Evolutionary conservation across 2,329 filamentous ascomycete species (phyloP).

Genomic region (Chaetomiaceae sp.): DNA sequence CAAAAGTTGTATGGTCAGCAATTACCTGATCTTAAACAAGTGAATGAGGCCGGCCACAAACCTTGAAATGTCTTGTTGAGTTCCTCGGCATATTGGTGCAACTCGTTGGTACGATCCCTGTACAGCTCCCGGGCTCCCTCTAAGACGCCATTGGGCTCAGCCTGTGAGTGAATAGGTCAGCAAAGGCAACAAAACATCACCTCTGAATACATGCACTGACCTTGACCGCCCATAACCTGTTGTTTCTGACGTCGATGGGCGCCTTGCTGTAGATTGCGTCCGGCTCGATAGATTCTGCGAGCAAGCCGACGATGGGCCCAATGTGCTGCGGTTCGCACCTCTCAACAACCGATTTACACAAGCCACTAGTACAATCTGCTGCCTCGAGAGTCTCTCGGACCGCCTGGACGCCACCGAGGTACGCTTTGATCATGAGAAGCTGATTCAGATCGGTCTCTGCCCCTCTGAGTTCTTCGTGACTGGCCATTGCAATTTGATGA

Average conservation of each 20-base stretch:
- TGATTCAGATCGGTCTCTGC: slow-evolving; percentile 82
- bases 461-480: slow-evolving; percentile 58
- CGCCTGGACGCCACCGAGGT: slow-evolving; percentile 62
- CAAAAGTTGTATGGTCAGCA: too few species aligned
- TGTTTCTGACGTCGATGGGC: slow-evolving; percentile 81
- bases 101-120: slow-evolving; percentile 6
- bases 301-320: slow-evolving; percentile 55
- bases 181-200: neutral
- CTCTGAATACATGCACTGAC: slow-evolving; percentile 33
- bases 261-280: slow-evolving; percentile 74
- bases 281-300: slow-evolving; percentile 69
- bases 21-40: too few species aligned
- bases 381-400: slow-evolving; percentile 64
- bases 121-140: slow-evolving; percentile 15
- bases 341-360: slow-evolving; percentile 55
- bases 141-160: slow-evolving; percentile 77
- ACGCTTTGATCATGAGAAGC: slow-evolving; percentile 80
- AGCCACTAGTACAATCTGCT: slow-evolving; percentile 59
- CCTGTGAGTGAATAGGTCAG: slow-evolving; percentile 38
- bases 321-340: slow-evolving; percentile 63
- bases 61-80: slow-evolving; percentile 14
- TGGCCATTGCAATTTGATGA: slow-evolving; percentile 72
- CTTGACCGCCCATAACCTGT: slow-evolving; percentile 85
- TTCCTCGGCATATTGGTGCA: slow-evolving; percentile 17
- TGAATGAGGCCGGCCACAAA: neutral